phyloP scores from a whole-genome alignment of 768 basidiomycete species.

The Hygrophoropsis aurantiaca region DNA sequence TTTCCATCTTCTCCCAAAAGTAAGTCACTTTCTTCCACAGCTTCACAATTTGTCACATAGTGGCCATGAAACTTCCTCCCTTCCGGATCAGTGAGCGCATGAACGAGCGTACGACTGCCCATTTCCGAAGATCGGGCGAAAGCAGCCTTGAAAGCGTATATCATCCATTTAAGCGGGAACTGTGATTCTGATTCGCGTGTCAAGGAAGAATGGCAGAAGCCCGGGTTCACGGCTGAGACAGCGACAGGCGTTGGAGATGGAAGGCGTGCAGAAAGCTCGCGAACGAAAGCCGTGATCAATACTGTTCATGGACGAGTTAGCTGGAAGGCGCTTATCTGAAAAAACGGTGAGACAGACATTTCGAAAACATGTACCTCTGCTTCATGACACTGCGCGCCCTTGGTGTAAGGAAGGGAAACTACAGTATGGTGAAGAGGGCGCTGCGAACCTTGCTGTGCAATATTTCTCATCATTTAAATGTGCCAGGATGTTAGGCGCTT shows the following conservation, averaged over 20 bases:
- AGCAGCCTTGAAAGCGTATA: conserved; percentile 12
- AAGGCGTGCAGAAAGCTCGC: conserved; percentile 33
- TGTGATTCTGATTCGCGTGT: conserved; percentile 16
- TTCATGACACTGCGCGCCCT: conserved; percentile 18
- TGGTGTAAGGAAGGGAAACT: conserved; percentile 1
- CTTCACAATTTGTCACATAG: conserved; percentile 26
- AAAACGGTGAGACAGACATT: conserved; percentile 19
- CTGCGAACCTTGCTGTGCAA: conserved; percentile 24
- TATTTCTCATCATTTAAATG: conserved; percentile 26
- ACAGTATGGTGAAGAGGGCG: background rate
- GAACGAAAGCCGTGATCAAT: conserved; percentile 33
- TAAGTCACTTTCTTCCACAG: conserved; percentile 32
- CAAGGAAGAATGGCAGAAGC: conserved; percentile 35
- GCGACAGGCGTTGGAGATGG: conserved; percentile 25
- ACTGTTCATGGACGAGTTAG: conserved; percentile 18
- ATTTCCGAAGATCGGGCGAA: conserved; percentile 32
- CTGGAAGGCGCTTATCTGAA: background rate
- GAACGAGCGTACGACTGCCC: conserved; percentile 36
- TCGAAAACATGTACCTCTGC: conserved; percentile 24
- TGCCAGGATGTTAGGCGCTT: conserved; percentile 25
- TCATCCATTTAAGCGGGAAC: background rate
- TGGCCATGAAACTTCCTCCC: conserved; percentile 24
- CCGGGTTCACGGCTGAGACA: conserved; percentile 33
- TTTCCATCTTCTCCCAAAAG: conserved; percentile 28
- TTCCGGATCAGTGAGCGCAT: conserved; percentile 27